Percentiles rank a stretch among this genome's conserved stretches.
Conservation (phyloP, 495 filamentous ascomycete genomes). For the Penicillium steckii region DNA sequence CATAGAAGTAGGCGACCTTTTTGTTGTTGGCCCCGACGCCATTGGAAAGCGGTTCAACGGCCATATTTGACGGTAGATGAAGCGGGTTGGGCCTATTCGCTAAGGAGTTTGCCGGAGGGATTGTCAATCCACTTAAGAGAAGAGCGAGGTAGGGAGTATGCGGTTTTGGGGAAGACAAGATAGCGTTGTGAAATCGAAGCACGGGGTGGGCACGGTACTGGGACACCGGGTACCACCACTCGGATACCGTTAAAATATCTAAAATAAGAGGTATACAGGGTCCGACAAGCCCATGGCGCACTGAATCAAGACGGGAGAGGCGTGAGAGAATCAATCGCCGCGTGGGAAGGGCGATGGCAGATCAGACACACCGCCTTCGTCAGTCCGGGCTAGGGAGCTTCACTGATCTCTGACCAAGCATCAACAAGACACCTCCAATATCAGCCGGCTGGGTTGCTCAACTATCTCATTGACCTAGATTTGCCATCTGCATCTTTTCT, state of each 20-base stretch:
- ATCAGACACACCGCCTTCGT: constrained; percentile 28
- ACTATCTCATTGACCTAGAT: neutral
- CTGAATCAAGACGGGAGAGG: constrained; percentile 15
- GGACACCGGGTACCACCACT: constrained; percentile 8
- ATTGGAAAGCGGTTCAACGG: constrained; percentile 49
- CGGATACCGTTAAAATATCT: constrained; percentile 3
- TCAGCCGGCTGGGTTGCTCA: neutral
- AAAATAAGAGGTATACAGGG: constrained; percentile 9
- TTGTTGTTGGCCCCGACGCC: constrained; percentile 57
- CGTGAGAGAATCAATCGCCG: constrained; percentile 24
- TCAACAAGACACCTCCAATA: constrained; percentile 7
- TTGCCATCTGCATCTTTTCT: neutral
- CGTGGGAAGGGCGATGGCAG: constrained; percentile 19
- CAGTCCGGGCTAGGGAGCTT: constrained; percentile 31
- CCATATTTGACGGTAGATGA: constrained; percentile 26
- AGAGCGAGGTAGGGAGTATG: constrained; percentile 13
- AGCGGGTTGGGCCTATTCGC: neutral
- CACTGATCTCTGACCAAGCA: constrained; percentile 8
- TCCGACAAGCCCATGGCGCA: constrained; percentile 19
- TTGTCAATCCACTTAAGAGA: constrained; percentile 9
- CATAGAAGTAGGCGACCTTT: constrained; percentile 94
- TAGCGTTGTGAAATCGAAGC: neutral
- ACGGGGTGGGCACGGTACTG: neutral
- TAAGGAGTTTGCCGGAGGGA: neutral
- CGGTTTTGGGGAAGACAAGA: constrained; percentile 11